Percentiles rank a stretch among this genome's conserved stretches.
Conservation (phyloP, 2,329 filamentous ascomycete species). For the Aspergillus nomiae region DNA sequence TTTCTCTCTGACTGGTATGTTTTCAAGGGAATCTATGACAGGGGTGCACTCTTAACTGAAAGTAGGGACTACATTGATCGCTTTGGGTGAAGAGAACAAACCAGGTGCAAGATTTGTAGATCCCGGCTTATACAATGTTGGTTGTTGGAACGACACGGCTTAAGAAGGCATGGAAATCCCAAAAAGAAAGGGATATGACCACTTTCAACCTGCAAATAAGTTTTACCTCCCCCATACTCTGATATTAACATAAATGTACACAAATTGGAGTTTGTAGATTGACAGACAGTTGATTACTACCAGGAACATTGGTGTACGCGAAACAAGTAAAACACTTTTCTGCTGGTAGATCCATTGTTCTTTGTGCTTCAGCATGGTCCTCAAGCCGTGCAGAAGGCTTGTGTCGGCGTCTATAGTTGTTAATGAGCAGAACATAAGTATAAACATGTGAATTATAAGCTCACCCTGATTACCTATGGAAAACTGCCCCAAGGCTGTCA, state of each 20-base stretch:
- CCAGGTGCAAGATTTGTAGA: not conserved
- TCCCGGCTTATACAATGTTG: not conserved
- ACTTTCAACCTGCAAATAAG: not conserved
- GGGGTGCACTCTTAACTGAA: not conserved
- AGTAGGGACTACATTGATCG: not conserved
- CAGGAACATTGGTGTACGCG: not conserved
- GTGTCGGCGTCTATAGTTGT: too few relatives aligned
- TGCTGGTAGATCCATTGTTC: not conserved
- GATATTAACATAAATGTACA: not conserved
- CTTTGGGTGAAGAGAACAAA: not conserved
- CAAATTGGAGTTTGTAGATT: too few relatives aligned
- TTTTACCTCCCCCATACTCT: not conserved
- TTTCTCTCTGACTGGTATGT: constrained; percentile 28
- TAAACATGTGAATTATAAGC: not conserved
- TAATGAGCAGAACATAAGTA: not conserved
- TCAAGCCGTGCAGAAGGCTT: not conserved
- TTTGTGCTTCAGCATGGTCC: not conserved
- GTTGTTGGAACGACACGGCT: not conserved
- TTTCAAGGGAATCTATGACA: accelerated
- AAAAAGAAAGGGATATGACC: not conserved
- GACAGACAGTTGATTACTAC: not conserved
- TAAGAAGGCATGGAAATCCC: not conserved
- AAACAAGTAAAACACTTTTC: not conserved
- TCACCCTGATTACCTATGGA: not conserved
- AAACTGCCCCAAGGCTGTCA: not conserved